Evolutionary conservation across 2,329 filamentous ascomycete species (phyloP).

Genomic region (Coleophoma cylindrospora): DNA sequence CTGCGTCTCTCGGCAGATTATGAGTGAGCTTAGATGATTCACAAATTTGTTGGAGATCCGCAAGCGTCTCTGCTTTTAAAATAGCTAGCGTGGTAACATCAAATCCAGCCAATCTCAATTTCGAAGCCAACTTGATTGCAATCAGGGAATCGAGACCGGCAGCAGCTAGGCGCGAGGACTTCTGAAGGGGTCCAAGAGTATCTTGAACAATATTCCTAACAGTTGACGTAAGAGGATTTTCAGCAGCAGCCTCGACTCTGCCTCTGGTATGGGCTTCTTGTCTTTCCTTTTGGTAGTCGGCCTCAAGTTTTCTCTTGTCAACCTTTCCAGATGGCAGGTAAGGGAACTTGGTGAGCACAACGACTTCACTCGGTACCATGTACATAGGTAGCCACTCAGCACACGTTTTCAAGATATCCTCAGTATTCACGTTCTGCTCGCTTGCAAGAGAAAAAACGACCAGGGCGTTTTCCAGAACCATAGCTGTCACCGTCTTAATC

Average conservation of each 20-base stretch:
- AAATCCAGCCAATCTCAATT: constrained; percentile 52
- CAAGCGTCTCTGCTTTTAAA: constrained; percentile 48
- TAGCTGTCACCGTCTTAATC: constrained; percentile 61
- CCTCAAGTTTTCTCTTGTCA: constrained; percentile 60
- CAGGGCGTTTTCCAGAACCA: constrained; percentile 63
- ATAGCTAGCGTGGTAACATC: constrained; percentile 54
- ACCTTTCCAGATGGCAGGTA: constrained; percentile 80
- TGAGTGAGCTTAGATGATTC: constrained; percentile 14
- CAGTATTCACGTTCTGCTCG: constrained; percentile 26
- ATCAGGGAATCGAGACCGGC: constrained; percentile 63
- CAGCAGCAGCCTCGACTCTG: constrained; percentile 7
- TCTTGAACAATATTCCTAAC: constrained; percentile 16
- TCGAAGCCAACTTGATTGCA: constrained; percentile 59
- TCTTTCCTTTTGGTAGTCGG: constrained; percentile 40
- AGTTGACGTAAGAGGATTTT: constrained; percentile 18
- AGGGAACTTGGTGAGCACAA: constrained; percentile 61
- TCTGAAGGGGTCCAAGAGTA: constrained; percentile 18
- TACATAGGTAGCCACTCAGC: constrained; percentile 72
- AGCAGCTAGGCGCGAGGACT: constrained; percentile 38
- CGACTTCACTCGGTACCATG: constrained; percentile 76
- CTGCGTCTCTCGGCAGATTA: neutral
- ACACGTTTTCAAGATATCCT: constrained; percentile 53
- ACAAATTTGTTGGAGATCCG: constrained; percentile 28
- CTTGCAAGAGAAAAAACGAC: constrained; percentile 59
- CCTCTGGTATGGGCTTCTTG: constrained; percentile 6